Evolutionary conservation across 768 basidiomycete species (phyloP).

Genomic region (Boletus pseudopeckii): DNA sequence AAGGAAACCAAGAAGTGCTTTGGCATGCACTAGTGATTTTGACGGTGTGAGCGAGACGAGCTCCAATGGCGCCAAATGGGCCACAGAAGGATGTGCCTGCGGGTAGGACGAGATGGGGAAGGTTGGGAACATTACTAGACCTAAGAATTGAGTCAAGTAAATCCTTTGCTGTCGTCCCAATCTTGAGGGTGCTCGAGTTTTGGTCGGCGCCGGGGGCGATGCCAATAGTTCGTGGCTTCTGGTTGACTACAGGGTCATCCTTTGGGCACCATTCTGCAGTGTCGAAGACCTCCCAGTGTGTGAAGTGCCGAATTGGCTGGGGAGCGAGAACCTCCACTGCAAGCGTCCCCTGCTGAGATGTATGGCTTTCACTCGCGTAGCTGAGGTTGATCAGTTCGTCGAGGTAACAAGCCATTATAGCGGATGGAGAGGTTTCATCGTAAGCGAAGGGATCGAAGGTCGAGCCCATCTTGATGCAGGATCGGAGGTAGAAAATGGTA

Average conservation of each 20-base stretch:
- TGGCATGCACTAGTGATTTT: constrained; percentile 16
- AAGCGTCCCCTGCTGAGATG: background rate
- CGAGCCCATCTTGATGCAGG: constrained; percentile 26
- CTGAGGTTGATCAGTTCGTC: constrained; percentile 19
- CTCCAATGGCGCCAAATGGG: constrained; percentile 23
- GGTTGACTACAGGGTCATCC: constrained; percentile 31
- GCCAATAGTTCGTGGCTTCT: constrained; percentile 24
- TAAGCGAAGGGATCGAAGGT: constrained; percentile 25
- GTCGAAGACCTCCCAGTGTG: constrained; percentile 11
- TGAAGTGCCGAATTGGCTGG: constrained; percentile 8
- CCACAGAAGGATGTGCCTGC: constrained; percentile 24
- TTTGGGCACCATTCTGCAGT: constrained; percentile 28
- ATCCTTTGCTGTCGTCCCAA: constrained; percentile 23
- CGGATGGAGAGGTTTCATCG: constrained; percentile 11
- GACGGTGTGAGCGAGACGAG: constrained; percentile 22
- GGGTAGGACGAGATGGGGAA: constrained; percentile 7
- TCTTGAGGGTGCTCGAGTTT: background rate
- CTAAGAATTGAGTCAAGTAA: constrained; percentile 28
- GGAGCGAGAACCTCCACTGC: constrained; percentile 12
- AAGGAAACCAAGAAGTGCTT: constrained; percentile 19
- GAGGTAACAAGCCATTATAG: constrained; percentile 17
- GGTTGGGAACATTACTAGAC: constrained; percentile 3
- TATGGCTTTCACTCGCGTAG: background rate
- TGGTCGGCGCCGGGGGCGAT: constrained; percentile 28
- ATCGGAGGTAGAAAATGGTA: constrained; percentile 19